A percentile compares a stretch with the other conserved stretches of the same genome.
These are phyloP conservation scores for Bothriochloa decipiens DNA, from an alignment of 176 grass and related monocot genomes.

Conservation along the genomic window DNA sequence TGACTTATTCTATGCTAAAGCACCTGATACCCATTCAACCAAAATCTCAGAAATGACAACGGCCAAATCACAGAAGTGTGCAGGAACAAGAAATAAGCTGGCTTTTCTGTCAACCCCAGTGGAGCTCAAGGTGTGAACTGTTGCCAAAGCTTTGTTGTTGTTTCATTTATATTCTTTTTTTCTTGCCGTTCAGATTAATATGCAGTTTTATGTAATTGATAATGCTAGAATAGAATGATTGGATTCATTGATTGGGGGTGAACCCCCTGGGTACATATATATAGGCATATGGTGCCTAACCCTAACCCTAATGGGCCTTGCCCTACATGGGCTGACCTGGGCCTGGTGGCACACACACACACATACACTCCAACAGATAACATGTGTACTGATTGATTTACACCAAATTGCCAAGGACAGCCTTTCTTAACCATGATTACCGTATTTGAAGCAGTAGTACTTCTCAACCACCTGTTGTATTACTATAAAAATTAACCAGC, in stretches of 20 bases:
- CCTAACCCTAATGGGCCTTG: too few species aligned
- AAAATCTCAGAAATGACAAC: conserved; percentile 41
- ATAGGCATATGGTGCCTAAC: too few species aligned
- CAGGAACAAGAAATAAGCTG: conserved; percentile 41
- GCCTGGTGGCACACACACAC: too few species aligned
- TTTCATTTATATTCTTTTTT: neutral
- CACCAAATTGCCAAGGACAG: neutral
- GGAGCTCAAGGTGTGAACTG: conserved; percentile 39
- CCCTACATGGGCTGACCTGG: too few species aligned
- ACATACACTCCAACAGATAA: too few species aligned
- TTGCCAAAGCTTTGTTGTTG: neutral
- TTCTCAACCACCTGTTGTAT: neutral
- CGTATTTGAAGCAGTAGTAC: neutral
- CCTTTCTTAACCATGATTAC: neutral
- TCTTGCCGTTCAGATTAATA: neutral
- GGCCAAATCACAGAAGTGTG: conserved; percentile 38
- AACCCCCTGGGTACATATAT: too few species aligned
- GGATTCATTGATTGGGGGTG: too few species aligned
- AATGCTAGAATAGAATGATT: too few species aligned
- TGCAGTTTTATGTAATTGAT: neutral
- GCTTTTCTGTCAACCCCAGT: conserved; percentile 47
- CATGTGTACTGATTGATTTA: neutral
- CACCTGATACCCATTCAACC: neutral
- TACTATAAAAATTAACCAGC: neutral
- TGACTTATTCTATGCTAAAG: conserved; percentile 22